A percentile compares a stretch with the other conserved stretches of the same genome.
These are phyloP conservation scores for Paramecium sexaurelia DNA, from an alignment of 73 alveolate species.

Conservation along the genomic window DNA sequence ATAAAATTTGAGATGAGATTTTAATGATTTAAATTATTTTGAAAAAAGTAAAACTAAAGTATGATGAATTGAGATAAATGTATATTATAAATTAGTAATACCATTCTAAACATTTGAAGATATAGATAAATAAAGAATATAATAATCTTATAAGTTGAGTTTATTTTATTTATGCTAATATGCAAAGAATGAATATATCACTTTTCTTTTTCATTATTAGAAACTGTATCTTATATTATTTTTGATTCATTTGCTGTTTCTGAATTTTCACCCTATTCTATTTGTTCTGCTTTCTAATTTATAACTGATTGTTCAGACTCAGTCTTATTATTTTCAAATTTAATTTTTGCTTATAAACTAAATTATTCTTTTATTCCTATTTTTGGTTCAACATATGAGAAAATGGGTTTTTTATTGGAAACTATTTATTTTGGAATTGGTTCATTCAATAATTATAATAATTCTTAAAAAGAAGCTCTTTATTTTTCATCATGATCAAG, in stretches of 20 bases:
- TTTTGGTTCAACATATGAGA: conserved; percentile 4
- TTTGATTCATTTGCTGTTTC: neutral
- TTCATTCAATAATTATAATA: neutral
- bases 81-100: too few species aligned
- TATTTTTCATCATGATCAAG: conserved; percentile 15
- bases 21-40: too few species aligned
- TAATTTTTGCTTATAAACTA: neutral
- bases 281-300: neutral
- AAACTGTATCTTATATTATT: neutral
- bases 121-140: too few species aligned
- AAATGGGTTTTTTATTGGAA: neutral
- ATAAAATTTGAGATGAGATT: too few species aligned
- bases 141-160: too few species aligned
- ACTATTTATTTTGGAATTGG: neutral
- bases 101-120: too few species aligned
- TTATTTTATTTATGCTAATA: neutral
- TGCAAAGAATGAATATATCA: neutral
- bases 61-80: too few species aligned
- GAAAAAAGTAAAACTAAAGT: too few species aligned
- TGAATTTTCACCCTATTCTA: neutral
- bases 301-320: neutral
- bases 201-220: neutral
- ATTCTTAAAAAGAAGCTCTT: neutral
- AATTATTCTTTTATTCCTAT: neutral
- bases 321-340: neutral